A percentile compares a stretch with the other conserved stretches of the same genome.
These are phyloP conservation scores for Penicillium vulpinum DNA, from an alignment of 2,329 filamentous ascomycete species.

Conservation along the genomic window DNA sequence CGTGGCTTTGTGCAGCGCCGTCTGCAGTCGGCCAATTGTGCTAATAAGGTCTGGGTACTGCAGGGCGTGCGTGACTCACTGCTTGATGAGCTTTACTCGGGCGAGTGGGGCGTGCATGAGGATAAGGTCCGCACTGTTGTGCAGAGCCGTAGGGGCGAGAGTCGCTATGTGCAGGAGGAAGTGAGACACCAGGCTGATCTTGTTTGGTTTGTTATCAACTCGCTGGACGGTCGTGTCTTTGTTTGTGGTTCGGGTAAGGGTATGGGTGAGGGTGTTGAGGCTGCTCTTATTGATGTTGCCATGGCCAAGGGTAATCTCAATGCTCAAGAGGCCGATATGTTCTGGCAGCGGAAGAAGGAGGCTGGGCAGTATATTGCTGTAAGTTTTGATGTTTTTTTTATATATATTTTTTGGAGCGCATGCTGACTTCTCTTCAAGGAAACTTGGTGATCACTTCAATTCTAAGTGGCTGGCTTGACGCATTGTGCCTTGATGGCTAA, in stretches of 20 bases:
- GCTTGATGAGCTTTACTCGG: constrained; percentile 92
- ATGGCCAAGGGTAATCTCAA: constrained; percentile 90
- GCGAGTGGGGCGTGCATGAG: constrained; percentile 94
- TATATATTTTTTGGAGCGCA: not conserved
- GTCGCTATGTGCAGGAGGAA: constrained; percentile 94
- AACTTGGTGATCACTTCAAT: constrained; percentile 34
- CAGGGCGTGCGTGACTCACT: constrained; percentile 92
- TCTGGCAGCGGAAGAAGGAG: constrained; percentile 90
- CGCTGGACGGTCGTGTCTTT: constrained; percentile 92
- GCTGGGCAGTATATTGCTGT: constrained; percentile 92
- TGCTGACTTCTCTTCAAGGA: constrained; percentile 26
- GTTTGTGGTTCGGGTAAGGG: constrained; percentile 94
- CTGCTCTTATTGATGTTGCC: constrained; percentile 81
- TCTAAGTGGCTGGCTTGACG: not conserved
- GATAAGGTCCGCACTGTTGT: constrained; percentile 81
- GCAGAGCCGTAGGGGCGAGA: constrained; percentile 72
- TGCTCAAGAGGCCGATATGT: constrained; percentile 75
- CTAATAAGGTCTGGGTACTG: constrained; percentile 96
- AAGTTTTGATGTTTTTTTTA: constrained; percentile 24
- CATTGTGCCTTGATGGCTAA: not conserved
- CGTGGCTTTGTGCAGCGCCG: constrained; percentile 94
- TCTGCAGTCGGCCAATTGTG: constrained; percentile 90
- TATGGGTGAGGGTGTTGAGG: constrained; percentile 96
- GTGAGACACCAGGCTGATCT: constrained; percentile 87
- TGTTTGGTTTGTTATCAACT: constrained; percentile 98